Evolutionary conservation across 2,329 filamentous ascomycete genomes (phyloP).

Genomic region (Tolypocladium inflatum): DNA sequence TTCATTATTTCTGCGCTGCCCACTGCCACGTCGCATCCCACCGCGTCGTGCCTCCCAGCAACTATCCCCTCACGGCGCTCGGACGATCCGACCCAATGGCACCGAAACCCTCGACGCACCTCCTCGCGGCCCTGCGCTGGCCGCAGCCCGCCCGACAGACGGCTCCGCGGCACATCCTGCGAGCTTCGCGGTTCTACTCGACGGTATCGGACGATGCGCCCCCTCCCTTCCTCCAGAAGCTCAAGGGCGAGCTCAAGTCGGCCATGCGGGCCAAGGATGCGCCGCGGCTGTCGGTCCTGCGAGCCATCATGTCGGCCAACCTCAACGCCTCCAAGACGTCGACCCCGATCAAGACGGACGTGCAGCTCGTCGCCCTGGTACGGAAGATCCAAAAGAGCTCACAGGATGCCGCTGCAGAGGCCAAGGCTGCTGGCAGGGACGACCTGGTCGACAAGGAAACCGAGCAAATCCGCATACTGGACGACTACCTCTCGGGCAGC

Average conservation of each 20-base stretch:
- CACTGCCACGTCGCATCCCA: not conserved
- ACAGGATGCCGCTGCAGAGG: constrained; percentile 53
- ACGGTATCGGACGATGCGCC: constrained; percentile 23
- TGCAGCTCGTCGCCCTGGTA: constrained; percentile 58
- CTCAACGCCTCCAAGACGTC: constrained; percentile 68
- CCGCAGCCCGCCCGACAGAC: not conserved
- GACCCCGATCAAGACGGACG: constrained; percentile 60
- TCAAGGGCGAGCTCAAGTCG: constrained; percentile 53
- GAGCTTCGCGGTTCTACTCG: constrained; percentile 18
- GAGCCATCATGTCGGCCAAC: constrained; percentile 57
- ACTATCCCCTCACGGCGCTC: not conserved
- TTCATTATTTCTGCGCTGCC: not conserved
- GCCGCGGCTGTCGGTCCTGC: constrained; percentile 57
- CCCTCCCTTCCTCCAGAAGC: constrained; percentile 40
- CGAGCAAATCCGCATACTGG: constrained; percentile 52
- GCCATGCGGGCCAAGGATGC: constrained; percentile 58
- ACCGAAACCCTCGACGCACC: not conserved
- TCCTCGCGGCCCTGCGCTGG: not conserved
- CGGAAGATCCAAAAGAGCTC: constrained; percentile 51
- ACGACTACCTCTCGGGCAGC: constrained; percentile 53
- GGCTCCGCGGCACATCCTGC: not conserved
- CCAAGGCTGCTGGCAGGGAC: constrained; percentile 50
- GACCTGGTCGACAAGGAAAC: constrained; percentile 66
- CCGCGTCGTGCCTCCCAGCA: not conserved
- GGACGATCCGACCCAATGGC: not conserved